phyloP scores from a whole-genome alignment of 371 early-diverging fungal genomes.

The Mortierella sp. region DNA sequence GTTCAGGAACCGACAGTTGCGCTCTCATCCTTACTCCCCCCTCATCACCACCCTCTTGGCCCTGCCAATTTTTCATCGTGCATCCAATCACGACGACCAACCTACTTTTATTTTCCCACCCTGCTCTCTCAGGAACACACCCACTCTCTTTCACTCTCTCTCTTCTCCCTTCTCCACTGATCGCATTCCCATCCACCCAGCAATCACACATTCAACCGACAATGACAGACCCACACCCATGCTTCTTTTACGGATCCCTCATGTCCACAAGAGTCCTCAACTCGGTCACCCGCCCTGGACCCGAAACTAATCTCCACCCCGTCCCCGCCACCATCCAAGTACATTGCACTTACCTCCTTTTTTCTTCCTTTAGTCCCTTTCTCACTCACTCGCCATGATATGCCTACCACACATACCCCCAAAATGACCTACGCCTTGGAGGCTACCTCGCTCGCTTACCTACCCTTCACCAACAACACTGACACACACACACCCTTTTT shows the following conservation, averaged over 20 bases:
- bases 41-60: background rate
- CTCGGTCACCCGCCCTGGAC: conserved; percentile 45
- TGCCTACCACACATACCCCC: background rate
- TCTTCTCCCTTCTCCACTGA: background rate
- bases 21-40: background rate
- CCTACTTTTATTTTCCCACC: background rate
- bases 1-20: background rate
- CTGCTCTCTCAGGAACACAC: background rate
- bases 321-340: conserved; percentile 49
- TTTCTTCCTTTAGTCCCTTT: background rate
- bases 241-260: conserved; percentile 55
- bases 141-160: no score
- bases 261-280: conserved; percentile 42
- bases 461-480: background rate
- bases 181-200: background rate
- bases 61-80: background rate
- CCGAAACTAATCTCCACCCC: conserved; percentile 27
- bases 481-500: background rate
- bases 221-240: conserved; percentile 40
- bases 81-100: background rate
- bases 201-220: background rate
- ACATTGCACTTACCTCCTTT: background rate
- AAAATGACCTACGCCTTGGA: background rate
- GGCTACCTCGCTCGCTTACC: background rate
- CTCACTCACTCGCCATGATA: background rate